phyloP scores from a whole-genome alignment of 805 yeast genomes.

The Saccharomycopsis olivae region DNA sequence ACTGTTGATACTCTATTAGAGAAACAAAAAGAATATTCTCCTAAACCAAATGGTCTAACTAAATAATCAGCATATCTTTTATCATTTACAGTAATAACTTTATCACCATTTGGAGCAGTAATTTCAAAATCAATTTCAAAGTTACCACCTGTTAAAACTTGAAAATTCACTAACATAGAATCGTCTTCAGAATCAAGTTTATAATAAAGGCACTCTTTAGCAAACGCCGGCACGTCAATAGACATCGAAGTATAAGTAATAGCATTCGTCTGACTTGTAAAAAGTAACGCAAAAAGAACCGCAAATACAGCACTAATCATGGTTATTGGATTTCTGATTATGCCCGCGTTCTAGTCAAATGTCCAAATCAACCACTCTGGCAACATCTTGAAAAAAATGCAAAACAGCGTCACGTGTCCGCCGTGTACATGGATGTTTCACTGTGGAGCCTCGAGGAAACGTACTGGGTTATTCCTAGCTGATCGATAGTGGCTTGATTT shows the following conservation, averaged over 20 bases:
- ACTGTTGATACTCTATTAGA: slow-evolving; percentile 54
- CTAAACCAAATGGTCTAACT: slow-evolving; percentile 44
- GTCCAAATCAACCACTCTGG: too few species aligned
- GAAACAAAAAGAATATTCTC: slow-evolving; percentile 60
- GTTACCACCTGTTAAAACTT: slow-evolving; percentile 54
- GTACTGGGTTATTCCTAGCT: too few species aligned
- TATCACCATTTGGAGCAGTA: slow-evolving; percentile 41
- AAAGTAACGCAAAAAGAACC: not conserved
- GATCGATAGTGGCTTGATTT: too few species aligned
- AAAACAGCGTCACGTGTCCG: too few species aligned
- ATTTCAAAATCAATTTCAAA: slow-evolving; percentile 58
- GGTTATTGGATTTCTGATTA: too few species aligned
- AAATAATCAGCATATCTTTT: slow-evolving; percentile 56
- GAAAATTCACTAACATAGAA: slow-evolving; percentile 20
- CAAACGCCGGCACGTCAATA: slow-evolving; percentile 29
- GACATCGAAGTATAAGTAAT: slow-evolving; percentile 28
- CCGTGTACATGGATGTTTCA: too few species aligned
- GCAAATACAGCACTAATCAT: too few species aligned
- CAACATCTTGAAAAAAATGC: too few species aligned
- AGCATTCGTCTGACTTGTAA: slow-evolving; percentile 3
- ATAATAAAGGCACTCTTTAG: slow-evolving; percentile 34
- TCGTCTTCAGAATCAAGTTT: slow-evolving; percentile 28
- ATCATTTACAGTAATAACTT: slow-evolving; percentile 39
- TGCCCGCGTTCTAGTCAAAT: too few species aligned
- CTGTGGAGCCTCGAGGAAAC: too few species aligned